Evolutionary conservation across 495 filamentous ascomycete species (phyloP), one percentile per base, ranked within the genome.

Genomic region (Aspergillus baeticus): DNA sequence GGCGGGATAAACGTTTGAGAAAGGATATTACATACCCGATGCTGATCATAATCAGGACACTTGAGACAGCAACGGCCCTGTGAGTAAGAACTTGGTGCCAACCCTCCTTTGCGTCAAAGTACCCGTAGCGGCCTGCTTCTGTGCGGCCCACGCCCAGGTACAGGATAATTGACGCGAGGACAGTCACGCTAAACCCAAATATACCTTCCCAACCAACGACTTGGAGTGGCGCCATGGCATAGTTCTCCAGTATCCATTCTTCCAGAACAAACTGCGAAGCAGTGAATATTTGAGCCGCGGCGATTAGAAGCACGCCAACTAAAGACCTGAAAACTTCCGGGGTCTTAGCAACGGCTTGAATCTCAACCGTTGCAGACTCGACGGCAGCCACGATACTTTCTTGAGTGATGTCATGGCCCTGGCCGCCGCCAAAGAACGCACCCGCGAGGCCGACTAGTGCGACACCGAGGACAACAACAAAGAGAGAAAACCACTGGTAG

Each of bases 181-280:
- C 63, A 6, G 94, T 98, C 29, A 92, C 85, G n/a, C 76, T 61
- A 63, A 98, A 94, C 2, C 94, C 94, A 64, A 96, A 98, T 10
- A 93, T 55, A 18, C 94, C 94, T 69, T 98, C 94, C 92, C 92
- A 98, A 17, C 92, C 95, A 4, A 98, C 93, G 35, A 96, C 90
- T 59, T 87, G 84, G 38, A 98, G 80, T 0, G 94, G 91, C 59
- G 95, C 90, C 66, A 98, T 87, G 8, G 82, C 82, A 41, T 95
- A 96, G 55, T 89, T 81, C 74, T 98, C 91, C 21, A 98, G 78
- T 44, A 98, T 90, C 78, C 86, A 92, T 72, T 98, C 95, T 73
- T 98, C 94, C 1, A 95, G 75, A 33, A 98, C 95, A 61, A 97
- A 98, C 71, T 98, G 94, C 3, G 90, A 87, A 1, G 94, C 94